Conservation (phyloP, 1,284 basidiomycete species). For the Lentinula novae-zelandiae region DNA sequence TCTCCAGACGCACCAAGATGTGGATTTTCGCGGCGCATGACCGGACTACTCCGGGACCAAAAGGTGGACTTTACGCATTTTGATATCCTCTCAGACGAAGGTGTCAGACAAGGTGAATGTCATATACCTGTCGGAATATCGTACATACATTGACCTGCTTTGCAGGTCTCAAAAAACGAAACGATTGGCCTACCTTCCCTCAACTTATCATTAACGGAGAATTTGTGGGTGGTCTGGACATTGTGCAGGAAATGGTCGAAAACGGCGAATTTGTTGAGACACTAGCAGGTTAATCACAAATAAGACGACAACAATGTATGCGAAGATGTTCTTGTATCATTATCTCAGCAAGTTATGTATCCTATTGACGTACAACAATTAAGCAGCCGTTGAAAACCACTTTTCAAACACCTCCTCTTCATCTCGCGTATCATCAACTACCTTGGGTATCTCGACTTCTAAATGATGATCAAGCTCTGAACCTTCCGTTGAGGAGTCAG, state of each 20-base stretch:
- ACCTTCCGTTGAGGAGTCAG: too few species aligned
- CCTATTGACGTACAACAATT: not conserved
- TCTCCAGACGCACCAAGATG: conserved; percentile 82
- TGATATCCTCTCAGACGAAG: conserved; percentile 85
- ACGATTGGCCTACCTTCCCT: conserved; percentile 97
- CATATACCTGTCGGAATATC: not conserved
- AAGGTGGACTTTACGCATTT: conserved; percentile 79
- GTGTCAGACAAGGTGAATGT: conserved; percentile 49
- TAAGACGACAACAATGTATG: not conserved
- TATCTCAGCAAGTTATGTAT: not conserved
- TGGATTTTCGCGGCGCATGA: conserved; percentile 90
- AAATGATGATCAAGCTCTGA: not conserved
- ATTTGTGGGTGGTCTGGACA: conserved; percentile 94
- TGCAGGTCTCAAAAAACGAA: conserved; percentile 54
- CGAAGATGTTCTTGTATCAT: not conserved
- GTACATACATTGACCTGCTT: not conserved
- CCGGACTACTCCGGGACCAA: conserved; percentile 80
- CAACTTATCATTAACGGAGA: conserved; percentile 94
- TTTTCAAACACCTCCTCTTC: not conserved
- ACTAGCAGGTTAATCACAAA: not conserved
- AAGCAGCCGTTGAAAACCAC: not conserved
- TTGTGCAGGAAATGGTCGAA: conserved; percentile 63
- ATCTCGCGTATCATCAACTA: not conserved
- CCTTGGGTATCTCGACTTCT: not conserved
- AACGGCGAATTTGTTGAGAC: conserved; percentile 43